These are phyloP conservation scores for Candida neerlandica DNA, from an alignment of 1,139 yeast species.

Conservation along the genomic window DNA sequence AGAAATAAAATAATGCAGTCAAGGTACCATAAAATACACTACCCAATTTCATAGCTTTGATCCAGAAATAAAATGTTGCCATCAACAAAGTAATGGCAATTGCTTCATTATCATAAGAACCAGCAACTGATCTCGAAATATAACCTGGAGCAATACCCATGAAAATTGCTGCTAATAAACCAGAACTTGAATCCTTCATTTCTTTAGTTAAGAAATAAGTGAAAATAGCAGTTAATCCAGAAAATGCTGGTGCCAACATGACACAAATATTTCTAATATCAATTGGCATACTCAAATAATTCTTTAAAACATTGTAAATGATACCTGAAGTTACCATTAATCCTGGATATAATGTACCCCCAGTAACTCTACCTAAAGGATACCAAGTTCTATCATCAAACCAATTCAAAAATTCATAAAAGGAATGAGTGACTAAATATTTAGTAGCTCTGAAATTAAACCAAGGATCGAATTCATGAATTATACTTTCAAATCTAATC, in stretches of 20 bases:
- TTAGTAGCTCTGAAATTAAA: conserved; percentile 95
- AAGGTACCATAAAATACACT: conserved; percentile 82
- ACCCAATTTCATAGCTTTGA: conserved; percentile 88
- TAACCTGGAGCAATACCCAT: conserved; percentile 99
- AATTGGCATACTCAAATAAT: conserved; percentile 72
- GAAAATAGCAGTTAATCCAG: conserved; percentile 89
- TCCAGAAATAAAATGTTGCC: conserved; percentile 97
- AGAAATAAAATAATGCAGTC: conserved; percentile 89
- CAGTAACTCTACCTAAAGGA: conserved; percentile 98
- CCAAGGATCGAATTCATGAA: conserved; percentile 99
- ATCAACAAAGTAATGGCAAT: conserved; percentile 94
- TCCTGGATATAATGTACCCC: conserved; percentile 98
- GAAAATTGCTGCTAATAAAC: conserved; percentile 87
- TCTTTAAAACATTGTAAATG: conserved; percentile 74
- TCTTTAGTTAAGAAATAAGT: conserved; percentile 90
- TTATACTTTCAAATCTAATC: conserved; percentile 88
- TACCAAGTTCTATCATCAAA: conserved; percentile 99
- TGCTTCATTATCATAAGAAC: conserved; percentile 98
- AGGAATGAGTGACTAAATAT: conserved; percentile 80
- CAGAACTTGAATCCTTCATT: conserved; percentile 89
- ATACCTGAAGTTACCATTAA: conserved; percentile 95
- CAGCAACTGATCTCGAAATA: conserved; percentile 97
- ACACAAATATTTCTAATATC: conserved; percentile 97
- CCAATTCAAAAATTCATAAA: conserved; percentile 94
- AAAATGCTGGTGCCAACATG: conserved; percentile 92